These are phyloP conservation scores for Agroathelia rolfsii DNA, from an alignment of 1,284 basidiomycete genomes.

Conservation along the genomic window DNA sequence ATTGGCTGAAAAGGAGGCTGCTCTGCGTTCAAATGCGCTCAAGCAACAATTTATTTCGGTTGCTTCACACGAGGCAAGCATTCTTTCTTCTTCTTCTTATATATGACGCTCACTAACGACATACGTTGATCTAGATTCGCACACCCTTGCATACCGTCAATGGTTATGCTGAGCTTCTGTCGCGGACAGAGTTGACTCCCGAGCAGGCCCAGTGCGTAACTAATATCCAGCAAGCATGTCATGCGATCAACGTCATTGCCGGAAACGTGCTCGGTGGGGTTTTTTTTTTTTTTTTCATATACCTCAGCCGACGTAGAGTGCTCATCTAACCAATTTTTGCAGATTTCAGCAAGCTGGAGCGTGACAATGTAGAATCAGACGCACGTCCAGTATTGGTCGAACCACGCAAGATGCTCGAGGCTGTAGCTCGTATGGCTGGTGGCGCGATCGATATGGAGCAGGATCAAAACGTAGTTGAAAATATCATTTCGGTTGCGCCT, in stretches of 20 bases:
- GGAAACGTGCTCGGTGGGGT: constrained; percentile 21
- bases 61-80: constrained; percentile 20
- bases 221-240: constrained; percentile 23
- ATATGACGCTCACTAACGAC: not conserved
- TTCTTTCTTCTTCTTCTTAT: not conserved
- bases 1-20: constrained; percentile 25
- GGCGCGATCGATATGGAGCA: constrained; percentile 15
- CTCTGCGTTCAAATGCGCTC: constrained; percentile 22
- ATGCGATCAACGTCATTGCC: constrained; percentile 23
- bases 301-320: not conserved
- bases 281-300: not conserved
- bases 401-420: constrained; percentile 20
- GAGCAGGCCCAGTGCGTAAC: constrained; percentile 20
- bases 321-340: not conserved
- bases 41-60: constrained; percentile 24
- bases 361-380: constrained; percentile 21
- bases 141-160: constrained; percentile 23
- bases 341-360: constrained; percentile 24
- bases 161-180: constrained; percentile 21
- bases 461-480: constrained; percentile 15
- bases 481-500: constrained; percentile 17
- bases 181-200: constrained; percentile 18
- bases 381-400: constrained; percentile 20
- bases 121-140: constrained; percentile 14
- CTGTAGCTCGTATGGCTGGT: constrained; percentile 19